phyloP scores from a whole-genome alignment of 192 early-diverging fungal species.

The Podila minutissima region DNA sequence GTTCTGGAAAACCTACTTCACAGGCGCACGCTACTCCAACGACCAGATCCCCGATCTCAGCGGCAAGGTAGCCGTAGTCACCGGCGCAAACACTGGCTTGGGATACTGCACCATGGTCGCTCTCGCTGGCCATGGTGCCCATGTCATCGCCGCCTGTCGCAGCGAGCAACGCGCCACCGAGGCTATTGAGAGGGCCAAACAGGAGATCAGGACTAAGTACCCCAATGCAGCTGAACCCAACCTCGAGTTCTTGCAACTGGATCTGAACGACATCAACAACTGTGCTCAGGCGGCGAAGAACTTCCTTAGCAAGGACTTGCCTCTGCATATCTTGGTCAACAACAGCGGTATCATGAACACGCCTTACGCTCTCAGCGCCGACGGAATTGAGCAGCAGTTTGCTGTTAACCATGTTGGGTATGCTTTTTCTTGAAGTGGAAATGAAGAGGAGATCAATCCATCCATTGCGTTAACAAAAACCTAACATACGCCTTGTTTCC shows the following conservation, averaged over 20 bases:
- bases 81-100: conserved; percentile 56
- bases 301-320: neutral
- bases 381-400: neutral
- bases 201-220: conserved; percentile 21
- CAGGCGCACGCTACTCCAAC: no score
- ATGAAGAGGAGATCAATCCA: no score
- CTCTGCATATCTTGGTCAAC: conserved; percentile 1
- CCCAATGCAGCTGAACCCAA: conserved; percentile 1
- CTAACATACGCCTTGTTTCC: neutral
- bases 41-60: no score
- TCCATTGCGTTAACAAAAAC: neutral
- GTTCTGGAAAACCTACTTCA: no score
- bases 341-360: neutral
- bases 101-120: conserved; percentile 32
- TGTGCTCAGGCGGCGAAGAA: neutral
- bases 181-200: conserved; percentile 9
- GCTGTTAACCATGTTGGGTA: neutral
- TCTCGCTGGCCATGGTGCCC: conserved; percentile 25
- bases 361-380: neutral
- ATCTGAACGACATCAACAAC: neutral
- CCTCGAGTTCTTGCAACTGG: no score
- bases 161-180: conserved; percentile 2
- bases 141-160: conserved; percentile 34
- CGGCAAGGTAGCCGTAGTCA: no score
- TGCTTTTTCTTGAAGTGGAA: no score